Conservation (phyloP, 257 asterid species). For the Capsicum rhomboideum region DNA sequence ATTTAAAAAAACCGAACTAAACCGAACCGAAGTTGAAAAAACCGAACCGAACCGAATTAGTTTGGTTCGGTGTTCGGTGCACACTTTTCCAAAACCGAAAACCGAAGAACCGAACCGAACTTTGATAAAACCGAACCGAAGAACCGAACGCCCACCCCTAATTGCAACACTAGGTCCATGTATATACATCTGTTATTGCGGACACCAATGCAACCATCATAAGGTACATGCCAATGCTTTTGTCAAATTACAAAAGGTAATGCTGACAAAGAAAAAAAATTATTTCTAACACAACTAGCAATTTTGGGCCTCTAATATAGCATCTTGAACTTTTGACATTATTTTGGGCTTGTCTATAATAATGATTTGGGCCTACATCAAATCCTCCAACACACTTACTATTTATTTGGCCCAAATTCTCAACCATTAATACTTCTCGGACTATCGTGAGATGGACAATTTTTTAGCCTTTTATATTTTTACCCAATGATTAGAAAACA, state of each 20-base stretch:
- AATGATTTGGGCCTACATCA: neutral
- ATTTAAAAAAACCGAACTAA: no score
- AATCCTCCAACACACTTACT: neutral
- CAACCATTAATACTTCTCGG: neutral
- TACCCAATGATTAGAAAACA: no score
- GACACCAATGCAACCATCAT: neutral
- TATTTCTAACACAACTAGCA: neutral
- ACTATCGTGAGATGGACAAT: neutral
- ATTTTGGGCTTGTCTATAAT: neutral
- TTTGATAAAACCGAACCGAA: no score
- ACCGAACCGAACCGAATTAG: no score
- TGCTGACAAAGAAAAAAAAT: neutral
- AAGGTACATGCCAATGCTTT: neutral
- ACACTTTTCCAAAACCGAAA: no score
- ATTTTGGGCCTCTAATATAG: neutral
- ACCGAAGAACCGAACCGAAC: no score
- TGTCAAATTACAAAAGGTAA: neutral
- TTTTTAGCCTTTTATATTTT: neutral
- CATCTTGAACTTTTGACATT: neutral
- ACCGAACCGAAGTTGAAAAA: no score
- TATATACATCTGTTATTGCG: no score
- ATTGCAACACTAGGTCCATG: no score
- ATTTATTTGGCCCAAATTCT: neutral
- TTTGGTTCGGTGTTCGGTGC: no score
- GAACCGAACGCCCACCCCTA: no score